These are phyloP conservation scores for Aspergillus calidoustus DNA, from an alignment of 2,329 filamentous ascomycete genomes.

Conservation along the genomic window DNA sequence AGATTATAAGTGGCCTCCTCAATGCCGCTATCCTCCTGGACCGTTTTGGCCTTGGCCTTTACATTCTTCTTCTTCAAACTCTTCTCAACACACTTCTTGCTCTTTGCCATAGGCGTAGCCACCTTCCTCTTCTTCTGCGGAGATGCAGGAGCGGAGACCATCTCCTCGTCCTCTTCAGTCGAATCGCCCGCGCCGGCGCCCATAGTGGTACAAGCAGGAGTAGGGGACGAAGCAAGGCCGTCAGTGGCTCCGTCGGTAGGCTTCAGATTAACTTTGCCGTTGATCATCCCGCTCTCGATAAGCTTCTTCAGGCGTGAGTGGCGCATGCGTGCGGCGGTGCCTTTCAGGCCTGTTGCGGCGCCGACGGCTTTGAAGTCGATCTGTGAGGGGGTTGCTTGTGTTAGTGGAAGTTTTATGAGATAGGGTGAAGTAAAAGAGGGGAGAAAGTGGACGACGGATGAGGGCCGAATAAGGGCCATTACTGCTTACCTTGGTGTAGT, in stretches of 20 bases:
- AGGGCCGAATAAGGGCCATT: background rate
- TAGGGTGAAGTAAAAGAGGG: no score
- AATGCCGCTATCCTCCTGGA: background rate
- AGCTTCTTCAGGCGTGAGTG: constrained; percentile 22
- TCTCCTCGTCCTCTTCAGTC: background rate
- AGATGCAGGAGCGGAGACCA: background rate
- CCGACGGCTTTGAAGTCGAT: constrained; percentile 43
- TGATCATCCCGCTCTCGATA: constrained; percentile 13
- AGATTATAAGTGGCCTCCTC: background rate
- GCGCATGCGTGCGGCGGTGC: constrained; percentile 23
- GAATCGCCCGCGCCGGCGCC: background rate
- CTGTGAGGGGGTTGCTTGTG: constrained; percentile 23
- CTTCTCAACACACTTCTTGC: background rate
- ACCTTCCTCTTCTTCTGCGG: constrained; percentile 10
- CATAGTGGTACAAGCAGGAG: background rate
- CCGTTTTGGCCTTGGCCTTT: background rate
- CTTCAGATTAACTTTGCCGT: constrained; percentile 16
- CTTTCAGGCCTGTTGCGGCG: constrained; percentile 20
- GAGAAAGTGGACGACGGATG: background rate
- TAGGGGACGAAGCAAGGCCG: no score
- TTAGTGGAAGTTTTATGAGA: background rate
- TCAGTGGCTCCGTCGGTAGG: background rate
- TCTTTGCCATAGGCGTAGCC: background rate
- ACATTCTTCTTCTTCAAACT: background rate
- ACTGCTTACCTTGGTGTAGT: constrained; percentile 42